A percentile compares a stretch with the other conserved stretches of the same genome.
Conservation (phyloP, 2,329 filamentous ascomycete genomes). For the Colletotrichum liaoningense region DNA sequence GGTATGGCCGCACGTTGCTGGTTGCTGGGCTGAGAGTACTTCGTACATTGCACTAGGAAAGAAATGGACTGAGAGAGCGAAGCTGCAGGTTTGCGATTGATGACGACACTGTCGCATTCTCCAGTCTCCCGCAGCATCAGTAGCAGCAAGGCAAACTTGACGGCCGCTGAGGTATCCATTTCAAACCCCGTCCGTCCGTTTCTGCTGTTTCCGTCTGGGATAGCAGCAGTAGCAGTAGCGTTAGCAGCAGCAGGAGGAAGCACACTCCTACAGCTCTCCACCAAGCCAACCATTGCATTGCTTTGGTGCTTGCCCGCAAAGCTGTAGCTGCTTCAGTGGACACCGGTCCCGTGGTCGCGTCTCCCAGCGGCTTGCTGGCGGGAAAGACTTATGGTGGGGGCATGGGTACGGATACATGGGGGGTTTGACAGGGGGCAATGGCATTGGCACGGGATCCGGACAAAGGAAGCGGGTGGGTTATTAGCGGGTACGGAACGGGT, state of each 20-base stretch:
- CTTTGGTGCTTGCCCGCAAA: background rate
- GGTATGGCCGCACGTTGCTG: background rate
- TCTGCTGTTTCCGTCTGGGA: background rate
- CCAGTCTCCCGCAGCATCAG: background rate
- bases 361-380: background rate
- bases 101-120: conserved; percentile 3
- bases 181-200: background rate
- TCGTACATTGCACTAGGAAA: background rate
- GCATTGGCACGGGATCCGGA: background rate
- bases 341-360: conserved; percentile 1
- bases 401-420: background rate
- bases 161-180: background rate
- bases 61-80: background rate
- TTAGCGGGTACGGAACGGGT: background rate
- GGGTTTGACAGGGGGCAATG: background rate
- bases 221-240: background rate
- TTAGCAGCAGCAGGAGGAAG: background rate
- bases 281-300: background rate
- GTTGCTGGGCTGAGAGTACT: conserved; percentile 1
- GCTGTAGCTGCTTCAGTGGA: background rate
- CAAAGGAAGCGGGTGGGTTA: background rate
- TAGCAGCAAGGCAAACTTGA: background rate
- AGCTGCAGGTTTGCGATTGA: background rate
- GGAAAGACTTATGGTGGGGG: background rate
- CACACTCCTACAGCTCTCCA: background rate